Conservation (phyloP, 2,329 filamentous ascomycete species). For the Trichoderma asperellum region DNA sequence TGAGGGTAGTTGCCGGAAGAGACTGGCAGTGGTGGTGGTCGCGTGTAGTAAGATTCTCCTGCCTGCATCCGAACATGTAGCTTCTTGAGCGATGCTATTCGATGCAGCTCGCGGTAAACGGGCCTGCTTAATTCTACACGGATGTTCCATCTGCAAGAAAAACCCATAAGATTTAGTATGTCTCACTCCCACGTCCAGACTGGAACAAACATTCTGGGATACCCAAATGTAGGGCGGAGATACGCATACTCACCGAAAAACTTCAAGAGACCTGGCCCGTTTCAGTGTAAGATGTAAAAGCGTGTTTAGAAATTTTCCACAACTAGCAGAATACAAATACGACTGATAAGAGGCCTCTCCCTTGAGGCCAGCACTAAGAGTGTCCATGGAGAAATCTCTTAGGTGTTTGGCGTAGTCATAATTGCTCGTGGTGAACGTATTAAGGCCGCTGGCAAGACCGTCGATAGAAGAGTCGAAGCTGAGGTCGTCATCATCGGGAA, state of each 20-base stretch:
- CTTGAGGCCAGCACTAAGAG: slow-evolving; percentile 55
- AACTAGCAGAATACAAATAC: slow-evolving; percentile 59
- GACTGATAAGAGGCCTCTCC: slow-evolving; percentile 58
- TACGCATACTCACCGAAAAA: slow-evolving; percentile 54
- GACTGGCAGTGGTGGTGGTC: slow-evolving; percentile 52
- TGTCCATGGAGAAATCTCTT: slow-evolving; percentile 60
- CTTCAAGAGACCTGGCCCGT: slow-evolving; percentile 58
- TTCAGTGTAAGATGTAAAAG: slow-evolving; percentile 60
- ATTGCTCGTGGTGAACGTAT: slow-evolving; percentile 65
- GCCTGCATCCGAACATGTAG: slow-evolving; percentile 63
- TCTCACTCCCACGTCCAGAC: neutral
- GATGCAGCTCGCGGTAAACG: slow-evolving; percentile 61
- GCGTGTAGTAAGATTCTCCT: slow-evolving; percentile 58
- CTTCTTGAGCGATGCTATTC: slow-evolving; percentile 55
- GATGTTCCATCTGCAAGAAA: slow-evolving; percentile 58
- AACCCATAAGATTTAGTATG: neutral
- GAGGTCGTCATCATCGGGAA: slow-evolving; percentile 62
- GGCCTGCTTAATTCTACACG: slow-evolving; percentile 63
- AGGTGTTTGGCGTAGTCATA: slow-evolving; percentile 66
- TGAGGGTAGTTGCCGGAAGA: slow-evolving; percentile 32
- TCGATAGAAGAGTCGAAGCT: slow-evolving; percentile 59
- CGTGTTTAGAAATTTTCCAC: slow-evolving; percentile 67
- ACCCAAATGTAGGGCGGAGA: neutral
- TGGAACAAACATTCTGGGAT: neutral
- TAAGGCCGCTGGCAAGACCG: slow-evolving; percentile 59